Evolutionary conservation across 805 yeast genomes (phyloP), one percentile per base, ranked within the genome.

Genomic region (Cephaloascus albidus): DNA sequence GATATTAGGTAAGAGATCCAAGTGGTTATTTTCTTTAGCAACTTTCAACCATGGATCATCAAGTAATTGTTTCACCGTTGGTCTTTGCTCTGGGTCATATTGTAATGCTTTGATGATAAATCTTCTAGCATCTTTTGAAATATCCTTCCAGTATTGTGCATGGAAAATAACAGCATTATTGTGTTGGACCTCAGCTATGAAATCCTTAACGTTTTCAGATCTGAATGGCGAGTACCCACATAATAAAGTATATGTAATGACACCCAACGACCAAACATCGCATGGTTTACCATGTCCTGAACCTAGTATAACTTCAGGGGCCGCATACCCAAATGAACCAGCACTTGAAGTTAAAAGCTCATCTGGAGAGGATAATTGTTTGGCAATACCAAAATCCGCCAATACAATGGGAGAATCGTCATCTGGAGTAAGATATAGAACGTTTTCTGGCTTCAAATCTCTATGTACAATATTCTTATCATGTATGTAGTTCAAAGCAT

Each of bases 381-480:
- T 86, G 27, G 97, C 96, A 45, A 90, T 93, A 37, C 98, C 98
- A 59, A 90, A 90, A 62, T 90, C 98, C 1, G 97, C 96, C 46
- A 90, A 67, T 10, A 89, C 96, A 28, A 90, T 69, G 40, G 76
- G 78, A 6, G 95, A 80, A 44, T 78, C 70, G 4, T 58, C 54
- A 5, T 65, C 63, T 2, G 59, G 53, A n/a, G 74, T 66, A 37
- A 85, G 60, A 54, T 86, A 89, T 36, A 90, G 68, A 36, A 90
- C 73, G 60, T 90, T 90, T 57, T 90, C 98, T 3, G 97, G 97
- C 61, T 90, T 90, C 52, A 90, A 71, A 57, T 90, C 97, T 43
- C 97, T 73, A 58, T 90, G 98, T 8, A 90, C 96, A 52, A 90
- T 84, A 57, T 88, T 76, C 45, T 64, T 60, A 19, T 63, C 58